Percentiles rank a stretch among this genome's conserved stretches.
phyloP scores from a whole-genome alignment of 208 protist species.

The Willaertia magna region DNA sequence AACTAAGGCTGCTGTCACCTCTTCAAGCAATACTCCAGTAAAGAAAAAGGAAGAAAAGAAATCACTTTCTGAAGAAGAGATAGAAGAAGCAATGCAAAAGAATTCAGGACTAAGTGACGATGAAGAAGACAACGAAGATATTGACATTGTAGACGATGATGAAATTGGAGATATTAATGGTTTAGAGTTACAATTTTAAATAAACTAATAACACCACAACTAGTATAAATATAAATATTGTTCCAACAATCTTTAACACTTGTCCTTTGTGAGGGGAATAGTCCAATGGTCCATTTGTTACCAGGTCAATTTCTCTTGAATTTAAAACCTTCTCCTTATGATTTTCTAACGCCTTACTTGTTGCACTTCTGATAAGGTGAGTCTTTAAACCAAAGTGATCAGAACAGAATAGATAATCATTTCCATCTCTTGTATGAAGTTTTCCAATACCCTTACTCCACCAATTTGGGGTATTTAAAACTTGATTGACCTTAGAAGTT shows the following conservation, averaged over 20 bases:
- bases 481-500: neutral
- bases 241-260: too few relatives aligned
- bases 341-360: too few relatives aligned
- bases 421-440: too few relatives aligned
- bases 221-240: too few relatives aligned
- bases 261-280: too few relatives aligned
- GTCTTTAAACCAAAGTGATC: neutral
- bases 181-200: neutral
- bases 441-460: too few relatives aligned
- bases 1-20: neutral
- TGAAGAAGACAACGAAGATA: neutral
- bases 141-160: neutral
- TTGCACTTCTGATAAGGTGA: too few relatives aligned
- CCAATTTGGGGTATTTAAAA: too few relatives aligned
- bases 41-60: neutral
- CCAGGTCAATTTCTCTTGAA: too few relatives aligned
- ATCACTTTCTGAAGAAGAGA: neutral
- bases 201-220: too few relatives aligned
- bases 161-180: neutral
- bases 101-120: neutral
- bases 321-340: too few relatives aligned
- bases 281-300: too few relatives aligned
- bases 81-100: neutral
- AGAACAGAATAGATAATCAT: neutral
- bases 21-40: neutral